Base-by-base conservation (phyloP, 2,329 filamentous ascomycete genomes). In the Aspergillus piperis region DNA sequence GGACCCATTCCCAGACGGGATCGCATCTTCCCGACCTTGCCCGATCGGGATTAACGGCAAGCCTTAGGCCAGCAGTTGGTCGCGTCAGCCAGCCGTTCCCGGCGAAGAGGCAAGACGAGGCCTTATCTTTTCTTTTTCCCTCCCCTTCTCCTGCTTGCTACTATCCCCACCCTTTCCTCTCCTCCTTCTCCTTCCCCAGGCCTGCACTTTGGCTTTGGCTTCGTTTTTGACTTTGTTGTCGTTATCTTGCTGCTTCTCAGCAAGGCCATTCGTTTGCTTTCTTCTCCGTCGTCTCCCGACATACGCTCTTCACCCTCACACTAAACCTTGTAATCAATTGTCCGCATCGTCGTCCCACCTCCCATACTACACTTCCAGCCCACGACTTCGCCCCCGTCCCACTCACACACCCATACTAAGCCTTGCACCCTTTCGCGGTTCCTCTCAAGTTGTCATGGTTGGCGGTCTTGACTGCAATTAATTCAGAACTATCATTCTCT, bases 31-130 rank as follows among this genome's bases (percentile, higher is more conserved):
- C 21, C 21, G 47, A 42, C n/a, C 59, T 49, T 53, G 19, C 53
- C 49, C 27, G n/a, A 52, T 60, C 38, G 41, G 54, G 60, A 49
- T 23, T 62, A 36, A 60, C 54, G 19, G 57, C 32, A 36, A 36
- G 52, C 42, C 57, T 57, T 48, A 38, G 41, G 50, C 50, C 56
- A 56, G 59, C 59, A 56, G 32, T 48, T 57, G 57, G 62, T 63
- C 61, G 64, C 60, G 41, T 44, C 41, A 44, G 39, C 39, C 62
- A 62, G 66, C 64, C 58, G 62, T 57, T 68, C 49, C 62, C 63
- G 32, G 32, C 32, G 32, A 36, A 36, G 32, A 36, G 32, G 32
- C 32, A 36, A 36, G 32, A 36, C 32, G 32, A 36, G 32, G 63
- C 64, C 65, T 62, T 66, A 65, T 65, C 64, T 39, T 39, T 52